Base-by-base conservation (phyloP, 1,284 basidiomycete genomes). In the Meripilus lineatus region DNA sequence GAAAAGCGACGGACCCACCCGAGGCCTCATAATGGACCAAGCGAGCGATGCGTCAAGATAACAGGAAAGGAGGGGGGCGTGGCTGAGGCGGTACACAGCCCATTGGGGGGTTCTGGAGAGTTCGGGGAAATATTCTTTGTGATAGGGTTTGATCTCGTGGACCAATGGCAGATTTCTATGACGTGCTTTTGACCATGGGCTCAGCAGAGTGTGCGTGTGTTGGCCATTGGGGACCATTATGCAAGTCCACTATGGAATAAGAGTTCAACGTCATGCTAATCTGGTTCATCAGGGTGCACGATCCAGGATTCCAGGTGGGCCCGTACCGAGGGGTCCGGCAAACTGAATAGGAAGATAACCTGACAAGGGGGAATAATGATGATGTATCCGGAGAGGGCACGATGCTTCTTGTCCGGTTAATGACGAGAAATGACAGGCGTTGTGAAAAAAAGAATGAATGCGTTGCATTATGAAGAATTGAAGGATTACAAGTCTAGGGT, bases 91-190 rank as follows among this genome's bases (percentile, higher is more conserved):
- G 36, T 4, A 15, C 23, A 13, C 18, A 30, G 26, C 32, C 32
- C 28, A n/a, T 28, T n/a, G 11, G 38, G 5, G 21, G 38, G 10
- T 14, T 32, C 33, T 38, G 8, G n/a, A 38, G 42, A 26, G 33
- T 39, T 43, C 28, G 28, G n/a, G n/a, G 39, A 24, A 20, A 7
- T 14, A 32, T n/a, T 42, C n/a, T 39, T 28, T 15, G 37, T 32
- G 38, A 42, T 46, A 41, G 33, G 18, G 38, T 46, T 46, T 45
- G 44, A 46, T 46, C 43, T 22, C 24, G n/a, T 30, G 34, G 35
- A 24, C 42, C 42, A 38, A 32, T 37, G 35, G 35, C 21, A 17
- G 5, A 25, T 38, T 28, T 24, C 32, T 6, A 46, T 46, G 44
- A 46, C 44, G 44, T 46, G 44, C 39, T 28, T 15, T 5, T 11